phyloP scores from a whole-genome alignment of 805 yeast genomes.

The Komagataella populi region DNA sequence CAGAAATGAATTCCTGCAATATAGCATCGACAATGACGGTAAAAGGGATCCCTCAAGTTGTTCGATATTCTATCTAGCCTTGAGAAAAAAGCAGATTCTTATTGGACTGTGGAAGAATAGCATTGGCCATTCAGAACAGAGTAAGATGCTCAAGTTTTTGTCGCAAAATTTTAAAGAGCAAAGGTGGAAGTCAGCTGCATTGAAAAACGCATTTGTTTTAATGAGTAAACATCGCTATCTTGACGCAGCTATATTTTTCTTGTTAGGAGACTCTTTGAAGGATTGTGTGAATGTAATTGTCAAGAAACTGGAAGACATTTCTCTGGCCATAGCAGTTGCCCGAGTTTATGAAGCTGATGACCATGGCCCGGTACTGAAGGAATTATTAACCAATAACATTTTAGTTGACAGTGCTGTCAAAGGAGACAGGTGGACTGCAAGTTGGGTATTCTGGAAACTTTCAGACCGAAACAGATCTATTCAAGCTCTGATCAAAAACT shows the following conservation, averaged over 20 bases:
- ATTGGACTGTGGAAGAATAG: constrained; percentile 76
- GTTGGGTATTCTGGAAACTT: constrained; percentile 69
- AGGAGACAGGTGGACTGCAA: constrained; percentile 73
- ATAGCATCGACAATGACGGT: constrained; percentile 24
- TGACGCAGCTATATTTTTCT: constrained; percentile 84
- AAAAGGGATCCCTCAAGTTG: constrained; percentile 60
- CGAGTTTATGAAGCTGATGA: constrained; percentile 56
- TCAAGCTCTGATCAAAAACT: constrained; percentile 50
- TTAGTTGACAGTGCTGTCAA: constrained; percentile 40
- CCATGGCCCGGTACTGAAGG: constrained; percentile 35
- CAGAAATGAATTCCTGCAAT: constrained; percentile 42
- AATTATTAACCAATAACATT: constrained; percentile 33
- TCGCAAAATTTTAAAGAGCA: constrained; percentile 59
- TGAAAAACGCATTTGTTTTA: constrained; percentile 84
- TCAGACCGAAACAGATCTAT: constrained; percentile 35
- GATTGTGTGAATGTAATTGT: constrained; percentile 71
- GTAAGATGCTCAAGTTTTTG: constrained; percentile 68
- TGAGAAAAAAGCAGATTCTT: constrained; percentile 63
- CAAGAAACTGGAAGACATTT: constrained; percentile 50
- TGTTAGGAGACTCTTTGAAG: constrained; percentile 59
- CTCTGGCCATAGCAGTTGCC: constrained; percentile 71
- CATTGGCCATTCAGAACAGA: constrained; percentile 64
- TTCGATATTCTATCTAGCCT: constrained; percentile 64
- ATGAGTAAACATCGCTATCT: constrained; percentile 75
- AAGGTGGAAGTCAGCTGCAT: constrained; percentile 82